Percentiles rank a stretch among this genome's conserved stretches.
Evolutionary conservation across 2,329 filamentous ascomycete species (phyloP).

Genomic region (Colletotrichum sojae): DNA sequence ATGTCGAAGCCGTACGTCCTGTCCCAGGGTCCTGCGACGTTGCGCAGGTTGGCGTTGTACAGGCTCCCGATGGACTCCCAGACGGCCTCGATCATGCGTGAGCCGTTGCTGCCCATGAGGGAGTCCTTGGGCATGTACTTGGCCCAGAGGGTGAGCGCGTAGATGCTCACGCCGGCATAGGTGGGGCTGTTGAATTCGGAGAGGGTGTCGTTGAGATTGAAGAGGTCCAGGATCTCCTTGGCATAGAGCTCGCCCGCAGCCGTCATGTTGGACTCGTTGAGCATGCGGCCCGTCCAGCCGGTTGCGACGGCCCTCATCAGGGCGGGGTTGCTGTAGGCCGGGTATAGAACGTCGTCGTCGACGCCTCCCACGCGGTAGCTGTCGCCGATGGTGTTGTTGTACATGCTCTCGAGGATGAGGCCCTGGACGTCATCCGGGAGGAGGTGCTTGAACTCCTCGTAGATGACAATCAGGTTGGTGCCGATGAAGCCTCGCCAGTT

Average conservation of each 20-base stretch:
- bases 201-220: constrained; percentile 67
- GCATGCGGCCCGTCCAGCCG: constrained; percentile 69
- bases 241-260: constrained; percentile 69
- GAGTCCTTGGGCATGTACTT: constrained; percentile 69
- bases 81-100: constrained; percentile 65
- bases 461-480: constrained; percentile 69
- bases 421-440: constrained; percentile 51
- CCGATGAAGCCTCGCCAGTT: constrained; percentile 76
- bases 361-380: constrained; percentile 71
- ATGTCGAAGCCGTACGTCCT: constrained; percentile 74
- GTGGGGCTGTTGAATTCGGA: constrained; percentile 59
- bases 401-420: constrained; percentile 66
- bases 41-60: constrained; percentile 71
- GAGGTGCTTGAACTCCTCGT: constrained; percentile 70
- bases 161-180: constrained; percentile 73
- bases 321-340: constrained; percentile 51
- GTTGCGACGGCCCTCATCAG: constrained; percentile 74
- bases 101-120: constrained; percentile 65
- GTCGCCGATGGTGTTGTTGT: constrained; percentile 70
- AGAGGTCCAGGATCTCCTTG: constrained; percentile 68
- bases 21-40: constrained; percentile 76
- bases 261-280: constrained; percentile 72
- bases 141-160: constrained; percentile 69
- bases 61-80: constrained; percentile 67
- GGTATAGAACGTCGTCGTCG: constrained; percentile 56